phyloP scores from a whole-genome alignment of 176 grass and related monocot species.

The Poa pratensis region DNA sequence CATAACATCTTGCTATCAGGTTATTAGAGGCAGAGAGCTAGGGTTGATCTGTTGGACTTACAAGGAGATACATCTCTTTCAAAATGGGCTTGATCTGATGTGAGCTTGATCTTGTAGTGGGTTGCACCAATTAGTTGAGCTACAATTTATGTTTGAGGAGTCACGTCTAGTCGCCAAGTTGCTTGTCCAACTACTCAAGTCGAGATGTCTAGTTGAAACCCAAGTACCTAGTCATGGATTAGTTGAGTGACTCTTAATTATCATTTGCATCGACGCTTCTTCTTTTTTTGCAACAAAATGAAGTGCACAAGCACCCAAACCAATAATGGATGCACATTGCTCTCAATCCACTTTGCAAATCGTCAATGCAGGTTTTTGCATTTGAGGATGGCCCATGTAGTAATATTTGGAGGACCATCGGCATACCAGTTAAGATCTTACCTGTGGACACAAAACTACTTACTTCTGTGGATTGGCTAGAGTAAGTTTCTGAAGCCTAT shows the following conservation, averaged over 20 bases:
- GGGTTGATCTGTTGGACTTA: background rate
- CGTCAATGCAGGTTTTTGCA: slow-evolving; percentile 78
- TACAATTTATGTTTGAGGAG: background rate
- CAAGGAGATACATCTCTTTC: background rate
- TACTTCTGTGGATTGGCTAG: slow-evolving; percentile 78
- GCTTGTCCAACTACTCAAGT: slow-evolving; percentile 9
- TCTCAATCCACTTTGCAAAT: slow-evolving; percentile 34
- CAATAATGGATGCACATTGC: background rate
- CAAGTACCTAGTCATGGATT: background rate
- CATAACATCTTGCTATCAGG: slow-evolving; percentile 5
- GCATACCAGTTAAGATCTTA: slow-evolving; percentile 60
- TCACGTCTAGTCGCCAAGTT: background rate
- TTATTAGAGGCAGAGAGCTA: slow-evolving; percentile 8
- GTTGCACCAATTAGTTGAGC: slow-evolving; percentile 1
- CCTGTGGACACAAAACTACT: slow-evolving; percentile 37
- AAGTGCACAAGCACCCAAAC: background rate
- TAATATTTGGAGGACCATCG: slow-evolving; percentile 69
- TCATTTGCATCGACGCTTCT: background rate
- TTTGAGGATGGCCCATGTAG: slow-evolving; percentile 70
- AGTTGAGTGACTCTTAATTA: background rate
- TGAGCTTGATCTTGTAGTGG: background rate
- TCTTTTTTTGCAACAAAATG: background rate
- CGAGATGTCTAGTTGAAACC: slow-evolving; percentile 4
- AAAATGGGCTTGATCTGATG: background rate
- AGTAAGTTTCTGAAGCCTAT: slow-evolving; percentile 71